Evolutionary conservation across 495 filamentous ascomycete genomes (phyloP).

Genomic region (Penicillium pancosmium): DNA sequence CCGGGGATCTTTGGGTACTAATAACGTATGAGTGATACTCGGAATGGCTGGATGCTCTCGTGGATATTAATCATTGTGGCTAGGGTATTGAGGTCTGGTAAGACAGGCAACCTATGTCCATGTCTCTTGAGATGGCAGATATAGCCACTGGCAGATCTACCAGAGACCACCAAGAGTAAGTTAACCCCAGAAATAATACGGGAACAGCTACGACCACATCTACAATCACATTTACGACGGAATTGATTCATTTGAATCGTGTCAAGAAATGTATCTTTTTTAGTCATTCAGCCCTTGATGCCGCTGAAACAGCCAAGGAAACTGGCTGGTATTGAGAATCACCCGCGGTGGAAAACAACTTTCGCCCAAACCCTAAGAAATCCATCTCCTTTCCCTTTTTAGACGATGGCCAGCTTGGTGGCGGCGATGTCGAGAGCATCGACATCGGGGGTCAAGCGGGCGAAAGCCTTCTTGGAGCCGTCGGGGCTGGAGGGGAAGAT

Average conservation of each 20-base stretch:
- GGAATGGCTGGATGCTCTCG: no score
- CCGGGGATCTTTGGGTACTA: no score
- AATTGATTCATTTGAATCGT: slow-evolving; percentile 14
- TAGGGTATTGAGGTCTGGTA: no score
- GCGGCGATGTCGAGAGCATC: slow-evolving; percentile 99
- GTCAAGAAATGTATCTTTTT: slow-evolving; percentile 40
- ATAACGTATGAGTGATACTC: no score
- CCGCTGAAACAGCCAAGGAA: slow-evolving; percentile 22
- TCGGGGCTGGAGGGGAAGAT: slow-evolving; percentile 67
- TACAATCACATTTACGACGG: no score
- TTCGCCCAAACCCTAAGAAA: slow-evolving; percentile 48
- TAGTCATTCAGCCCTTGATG: slow-evolving; percentile 48
- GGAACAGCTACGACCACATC: no score
- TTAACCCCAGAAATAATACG: no score
- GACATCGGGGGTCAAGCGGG: slow-evolving; percentile 90
- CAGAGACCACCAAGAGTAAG: no score
- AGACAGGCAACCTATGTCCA: no score
- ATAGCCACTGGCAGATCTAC: no score
- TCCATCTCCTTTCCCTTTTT: slow-evolving; percentile 45
- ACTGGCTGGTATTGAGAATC: slow-evolving; percentile 49
- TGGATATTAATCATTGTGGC: no score
- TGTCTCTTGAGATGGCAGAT: no score
- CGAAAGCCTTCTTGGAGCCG: slow-evolving; percentile 98
- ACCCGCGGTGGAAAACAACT: slow-evolving; percentile 48
- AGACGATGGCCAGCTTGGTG: slow-evolving; percentile 97